phyloP scores from a whole-genome alignment of 805 yeast genomes.

The Nakazawaea holstii region DNA sequence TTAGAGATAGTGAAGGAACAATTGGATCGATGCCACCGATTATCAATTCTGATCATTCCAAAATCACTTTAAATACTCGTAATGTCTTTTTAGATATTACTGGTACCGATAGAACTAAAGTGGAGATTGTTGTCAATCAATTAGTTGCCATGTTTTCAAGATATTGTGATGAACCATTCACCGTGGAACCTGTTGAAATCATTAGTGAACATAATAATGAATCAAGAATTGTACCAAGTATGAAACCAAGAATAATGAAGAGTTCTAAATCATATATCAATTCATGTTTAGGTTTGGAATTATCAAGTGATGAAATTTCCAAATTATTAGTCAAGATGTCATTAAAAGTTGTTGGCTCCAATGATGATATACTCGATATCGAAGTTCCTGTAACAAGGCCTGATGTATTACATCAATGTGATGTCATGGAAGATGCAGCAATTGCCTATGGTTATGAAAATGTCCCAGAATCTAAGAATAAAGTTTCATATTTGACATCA shows the following conservation, averaged over 20 bases:
- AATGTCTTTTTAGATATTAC: conserved; percentile 92
- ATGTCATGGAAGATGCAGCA: conserved; percentile 97
- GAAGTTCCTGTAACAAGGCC: conserved; percentile 90
- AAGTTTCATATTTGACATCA: conserved; percentile 75
- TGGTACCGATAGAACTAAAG: conserved; percentile 92
- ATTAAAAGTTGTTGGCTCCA: conserved; percentile 53
- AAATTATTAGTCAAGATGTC: conserved; percentile 77
- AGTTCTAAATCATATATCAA: conserved; percentile 85
- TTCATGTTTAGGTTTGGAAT: conserved; percentile 83
- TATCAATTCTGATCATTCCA: conserved; percentile 87
- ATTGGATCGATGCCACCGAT: conserved; percentile 96
- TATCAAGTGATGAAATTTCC: conserved; percentile 62
- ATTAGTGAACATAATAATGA: conserved; percentile 76
- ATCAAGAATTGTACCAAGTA: conserved; percentile 70
- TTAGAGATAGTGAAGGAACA: conserved; percentile 66
- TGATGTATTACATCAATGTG: conserved; percentile 94
- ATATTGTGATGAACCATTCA: conserved; percentile 76
- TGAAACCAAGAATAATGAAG: conserved; percentile 58
- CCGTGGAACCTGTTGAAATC: conserved; percentile 85
- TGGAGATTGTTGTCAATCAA: conserved; percentile 87
- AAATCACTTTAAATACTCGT: conserved; percentile 77
- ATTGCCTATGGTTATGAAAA: conserved; percentile 93
- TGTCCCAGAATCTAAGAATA: conserved; percentile 71
- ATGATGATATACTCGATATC: conserved; percentile 50
- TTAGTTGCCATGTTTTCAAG: conserved; percentile 93